Base-by-base conservation (phyloP, 179 eudicot genomes). In the Silene vulgaris region DNA sequence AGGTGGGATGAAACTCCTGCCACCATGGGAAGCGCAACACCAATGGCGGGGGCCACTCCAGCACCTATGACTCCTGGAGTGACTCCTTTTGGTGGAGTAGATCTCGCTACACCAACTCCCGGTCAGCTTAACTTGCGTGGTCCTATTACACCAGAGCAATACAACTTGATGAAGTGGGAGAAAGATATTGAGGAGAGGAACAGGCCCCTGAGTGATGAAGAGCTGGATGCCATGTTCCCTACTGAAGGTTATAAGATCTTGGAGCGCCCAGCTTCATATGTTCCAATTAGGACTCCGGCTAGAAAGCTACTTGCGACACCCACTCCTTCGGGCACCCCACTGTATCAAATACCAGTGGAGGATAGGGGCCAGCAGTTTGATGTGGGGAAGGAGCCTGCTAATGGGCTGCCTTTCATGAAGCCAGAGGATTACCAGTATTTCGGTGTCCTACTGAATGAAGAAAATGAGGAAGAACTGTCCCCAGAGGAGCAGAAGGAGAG, bases 1-100 rank as follows among this genome's bases (percentile, higher is more conserved):
- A 88, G 98, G 82, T 91, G 97, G 97, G 98, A 93, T 74, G 97
- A 93, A 81, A 93, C 98, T 70, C 98, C 98, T 19, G 93, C 97
- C 9, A 87, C 93, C 23, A 91, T 89, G 96, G 97, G 91, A 5
- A 90, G 98, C 83, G 97, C 91, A 3, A 92, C 97, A 5, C 97
- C 97, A 0, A 78, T 88, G 88, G 79, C 84, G 0, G 92, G 90
- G 65, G 91, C 97, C 20, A 91, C 96, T 0, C 97, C 97, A 21
- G 96, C 83, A 12, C 85, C 87, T 1, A 89, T 84, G 82, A 91
- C 98, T 0, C 97, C 98, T 61, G 98, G 98, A 54, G 93, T 86
- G 62, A 93, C 98, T 26, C 98, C 97, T 62, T 77, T 86, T 65
- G 97, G 95, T 65, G 97, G 88, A 62, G 78, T 83, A 71, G 93